phyloP scores from a whole-genome alignment of 768 basidiomycete genomes.

The Trichaptum fuscoviolaceum region DNA sequence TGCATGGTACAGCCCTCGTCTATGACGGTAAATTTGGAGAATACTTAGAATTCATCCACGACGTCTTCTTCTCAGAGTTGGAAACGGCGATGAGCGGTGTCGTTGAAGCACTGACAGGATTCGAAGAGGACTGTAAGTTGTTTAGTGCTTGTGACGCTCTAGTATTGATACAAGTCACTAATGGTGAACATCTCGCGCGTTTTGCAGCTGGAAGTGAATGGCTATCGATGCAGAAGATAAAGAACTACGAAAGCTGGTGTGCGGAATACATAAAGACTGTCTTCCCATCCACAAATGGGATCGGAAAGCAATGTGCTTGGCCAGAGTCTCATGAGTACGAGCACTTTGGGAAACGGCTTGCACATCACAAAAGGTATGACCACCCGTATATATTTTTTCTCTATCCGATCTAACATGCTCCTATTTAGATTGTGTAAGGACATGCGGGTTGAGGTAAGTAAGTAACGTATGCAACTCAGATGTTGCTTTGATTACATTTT shows the following conservation, averaged over 20 bases:
- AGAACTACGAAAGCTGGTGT: not conserved
- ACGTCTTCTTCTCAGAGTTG: not conserved
- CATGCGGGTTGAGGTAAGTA: no score
- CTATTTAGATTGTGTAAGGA: no score
- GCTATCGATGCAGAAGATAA: not conserved
- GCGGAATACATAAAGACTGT: not conserved
- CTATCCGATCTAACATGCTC: no score
- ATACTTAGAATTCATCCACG: not conserved
- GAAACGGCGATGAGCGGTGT: not conserved
- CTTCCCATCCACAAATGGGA: not conserved
- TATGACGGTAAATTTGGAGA: not conserved
- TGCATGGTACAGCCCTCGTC: not conserved
- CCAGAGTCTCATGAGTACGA: not conserved
- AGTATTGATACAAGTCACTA: not conserved
- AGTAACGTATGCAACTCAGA: no score
- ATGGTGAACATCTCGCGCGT: not conserved
- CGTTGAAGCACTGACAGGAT: not conserved
- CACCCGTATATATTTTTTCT: no score
- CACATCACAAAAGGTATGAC: no score
- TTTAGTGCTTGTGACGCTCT: not conserved
- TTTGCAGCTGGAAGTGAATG: not conserved
- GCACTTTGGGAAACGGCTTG: no score
- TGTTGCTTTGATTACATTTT: slow-evolving; percentile 23
- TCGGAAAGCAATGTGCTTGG: not conserved
- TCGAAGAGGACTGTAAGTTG: not conserved